phyloP scores from a whole-genome alignment of 495 filamentous ascomycete genomes.

The Penicillium maclennaniae region DNA sequence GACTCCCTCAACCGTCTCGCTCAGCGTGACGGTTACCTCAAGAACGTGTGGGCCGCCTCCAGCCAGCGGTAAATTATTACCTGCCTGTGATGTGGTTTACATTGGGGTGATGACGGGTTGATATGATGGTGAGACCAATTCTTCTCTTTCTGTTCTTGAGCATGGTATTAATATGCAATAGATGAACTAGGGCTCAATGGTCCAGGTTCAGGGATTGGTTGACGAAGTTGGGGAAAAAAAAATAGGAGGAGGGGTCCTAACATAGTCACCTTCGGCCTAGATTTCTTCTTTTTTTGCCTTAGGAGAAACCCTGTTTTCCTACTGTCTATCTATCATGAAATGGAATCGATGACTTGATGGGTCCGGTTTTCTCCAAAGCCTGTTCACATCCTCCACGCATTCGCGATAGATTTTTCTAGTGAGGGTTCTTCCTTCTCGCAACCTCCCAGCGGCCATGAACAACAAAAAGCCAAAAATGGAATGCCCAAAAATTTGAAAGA shows the following conservation, averaged over 20 bases:
- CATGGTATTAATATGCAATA: background rate
- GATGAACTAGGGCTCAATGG: constrained; percentile 31
- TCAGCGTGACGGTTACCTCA: constrained; percentile 93
- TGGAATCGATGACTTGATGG: constrained; percentile 35
- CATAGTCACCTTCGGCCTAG: constrained; percentile 18
- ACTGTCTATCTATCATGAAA: constrained; percentile 33
- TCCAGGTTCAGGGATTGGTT: constrained; percentile 31
- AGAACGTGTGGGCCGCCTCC: constrained; percentile 85
- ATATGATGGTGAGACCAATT: constrained; percentile 29
- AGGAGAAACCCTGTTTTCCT: constrained; percentile 28
- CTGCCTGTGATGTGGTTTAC: constrained; percentile 13
- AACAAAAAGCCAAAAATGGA: constrained; percentile 9
- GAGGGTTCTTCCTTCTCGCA: constrained; percentile 1
- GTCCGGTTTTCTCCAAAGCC: constrained; percentile 22
- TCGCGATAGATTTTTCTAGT: constrained; percentile 12
- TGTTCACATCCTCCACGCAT: constrained; percentile 14
- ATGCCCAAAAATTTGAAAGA: constrained; percentile 13
- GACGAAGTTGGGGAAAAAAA: constrained; percentile 12
- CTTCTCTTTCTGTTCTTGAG: background rate
- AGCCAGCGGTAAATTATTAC: constrained; percentile 60
- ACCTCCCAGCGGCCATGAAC: constrained; percentile 2
- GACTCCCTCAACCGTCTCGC: constrained; percentile 93
- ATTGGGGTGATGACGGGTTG: constrained; percentile 28
- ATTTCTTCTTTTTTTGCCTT: constrained; percentile 19
- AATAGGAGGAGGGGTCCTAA: constrained; percentile 20